Percentiles rank a stretch among this genome's conserved stretches.
Evolutionary conservation across 148 eudicot genomes (phyloP).

Genomic region (Camellia granthamiana): DNA sequence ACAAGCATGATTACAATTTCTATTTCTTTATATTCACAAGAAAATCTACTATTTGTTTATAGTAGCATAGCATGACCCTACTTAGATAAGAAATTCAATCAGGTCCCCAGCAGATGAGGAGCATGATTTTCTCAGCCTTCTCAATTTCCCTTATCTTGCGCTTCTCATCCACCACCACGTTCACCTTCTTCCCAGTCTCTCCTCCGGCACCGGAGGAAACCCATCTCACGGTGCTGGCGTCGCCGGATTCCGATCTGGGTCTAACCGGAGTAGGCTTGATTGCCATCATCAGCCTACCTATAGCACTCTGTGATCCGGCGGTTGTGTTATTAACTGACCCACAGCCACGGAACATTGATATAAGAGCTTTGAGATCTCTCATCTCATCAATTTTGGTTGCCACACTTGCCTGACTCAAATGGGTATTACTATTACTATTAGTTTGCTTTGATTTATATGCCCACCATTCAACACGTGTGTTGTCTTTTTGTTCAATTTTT

Average conservation of each 20-base stretch:
- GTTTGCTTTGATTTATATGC: too few relatives aligned
- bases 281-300: constrained; percentile 1
- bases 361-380: too few relatives aligned
- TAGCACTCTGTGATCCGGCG: not conserved
- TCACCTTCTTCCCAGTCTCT: not conserved
- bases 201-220: constrained; percentile 10
- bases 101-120: constrained; percentile 28
- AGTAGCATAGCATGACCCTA: too few relatives aligned
- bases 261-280: constrained; percentile 15
- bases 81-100: not conserved
- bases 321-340: too few relatives aligned
- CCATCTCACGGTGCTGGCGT: not conserved
- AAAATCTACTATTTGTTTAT: too few relatives aligned
- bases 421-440: too few relatives aligned
- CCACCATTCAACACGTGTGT: too few relatives aligned
- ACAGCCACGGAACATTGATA: too few relatives aligned
- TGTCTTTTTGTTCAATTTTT: too few relatives aligned
- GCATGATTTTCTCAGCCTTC: constrained; percentile 25
- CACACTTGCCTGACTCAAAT: too few relatives aligned
- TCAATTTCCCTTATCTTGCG: constrained; percentile 21
- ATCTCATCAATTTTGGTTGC: too few relatives aligned
- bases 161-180: not conserved
- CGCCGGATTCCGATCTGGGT: constrained; percentile 12
- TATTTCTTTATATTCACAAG: not conserved
- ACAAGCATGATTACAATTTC: too few relatives aligned